Conservation (phyloP, 2,329 filamentous ascomycete genomes). For the Capronia coronata region DNA sequence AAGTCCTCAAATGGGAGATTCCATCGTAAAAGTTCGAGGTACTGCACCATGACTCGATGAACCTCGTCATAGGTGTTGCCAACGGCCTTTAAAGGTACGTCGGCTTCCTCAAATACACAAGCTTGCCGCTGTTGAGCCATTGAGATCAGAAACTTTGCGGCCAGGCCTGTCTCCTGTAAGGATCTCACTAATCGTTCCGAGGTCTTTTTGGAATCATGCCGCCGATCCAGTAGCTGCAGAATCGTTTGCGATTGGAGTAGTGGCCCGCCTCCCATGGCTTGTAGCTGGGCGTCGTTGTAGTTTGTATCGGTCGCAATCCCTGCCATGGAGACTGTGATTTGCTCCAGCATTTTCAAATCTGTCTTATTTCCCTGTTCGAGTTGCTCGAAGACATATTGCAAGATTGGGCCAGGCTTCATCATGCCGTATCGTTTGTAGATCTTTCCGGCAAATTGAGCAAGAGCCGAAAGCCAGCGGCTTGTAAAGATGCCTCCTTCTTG, state of each 20-base stretch:
- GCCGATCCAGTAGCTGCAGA: slow-evolving; percentile 70
- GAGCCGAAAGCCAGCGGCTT: slow-evolving; percentile 83
- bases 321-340: slow-evolving; percentile 86
- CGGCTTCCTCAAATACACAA: slow-evolving; percentile 69
- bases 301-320: slow-evolving; percentile 81
- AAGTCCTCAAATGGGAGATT: slow-evolving; percentile 72
- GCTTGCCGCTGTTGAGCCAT: slow-evolving; percentile 84
- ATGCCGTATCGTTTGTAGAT: slow-evolving; percentile 80
- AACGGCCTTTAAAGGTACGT: slow-evolving; percentile 80
- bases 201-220: slow-evolving; percentile 66
- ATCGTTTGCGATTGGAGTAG: slow-evolving; percentile 73
- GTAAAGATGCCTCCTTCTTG: slow-evolving; percentile 67
- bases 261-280: slow-evolving; percentile 82
- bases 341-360: slow-evolving; percentile 83
- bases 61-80: slow-evolving; percentile 86
- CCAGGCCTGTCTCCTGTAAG: slow-evolving; percentile 69
- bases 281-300: slow-evolving; percentile 80
- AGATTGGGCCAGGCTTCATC: slow-evolving; percentile 74
- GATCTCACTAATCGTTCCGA: slow-evolving; percentile 74
- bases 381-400: slow-evolving; percentile 85
- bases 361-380: slow-evolving; percentile 76
- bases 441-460: slow-evolving; percentile 84
- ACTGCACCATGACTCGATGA: slow-evolving; percentile 76
- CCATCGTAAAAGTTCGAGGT: slow-evolving; percentile 77
- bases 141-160: slow-evolving; percentile 76